A percentile compares a stretch with the other conserved stretches of the same genome.
These are phyloP conservation scores for Pholiota microspora DNA, from an alignment of 768 basidiomycete species.

Conservation along the genomic window DNA sequence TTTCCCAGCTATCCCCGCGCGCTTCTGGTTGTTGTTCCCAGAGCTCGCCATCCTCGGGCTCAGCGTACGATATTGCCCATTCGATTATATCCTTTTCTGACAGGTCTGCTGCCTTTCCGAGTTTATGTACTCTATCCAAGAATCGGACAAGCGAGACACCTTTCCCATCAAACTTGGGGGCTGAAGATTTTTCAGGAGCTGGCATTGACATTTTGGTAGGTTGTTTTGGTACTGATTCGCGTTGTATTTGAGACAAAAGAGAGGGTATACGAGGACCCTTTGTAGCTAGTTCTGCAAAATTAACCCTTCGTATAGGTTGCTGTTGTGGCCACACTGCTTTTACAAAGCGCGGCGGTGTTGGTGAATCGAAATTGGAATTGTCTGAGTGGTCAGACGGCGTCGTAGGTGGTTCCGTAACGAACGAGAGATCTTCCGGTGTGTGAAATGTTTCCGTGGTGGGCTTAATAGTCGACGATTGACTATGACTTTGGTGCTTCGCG, in stretches of 20 bases:
- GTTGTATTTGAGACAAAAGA: not conserved
- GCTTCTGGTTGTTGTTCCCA: not conserved
- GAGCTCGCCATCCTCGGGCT: not conserved
- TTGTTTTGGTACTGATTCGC: not conserved
- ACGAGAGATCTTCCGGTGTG: not conserved
- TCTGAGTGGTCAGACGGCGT: not conserved
- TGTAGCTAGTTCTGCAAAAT: not conserved
- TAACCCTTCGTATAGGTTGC: not conserved
- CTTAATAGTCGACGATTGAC: too few relatives aligned
- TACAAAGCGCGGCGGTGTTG: not conserved
- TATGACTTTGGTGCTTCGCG: too few relatives aligned
- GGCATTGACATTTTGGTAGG: not conserved
- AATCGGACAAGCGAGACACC: not conserved
- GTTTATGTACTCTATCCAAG: not conserved
- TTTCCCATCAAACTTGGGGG: constrained; percentile 8
- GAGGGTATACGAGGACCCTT: not conserved
- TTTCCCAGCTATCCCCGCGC: not conserved
- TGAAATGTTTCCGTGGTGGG: not conserved
- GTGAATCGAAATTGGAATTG: not conserved
- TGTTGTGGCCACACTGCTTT: not conserved
- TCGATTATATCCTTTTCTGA: not conserved
- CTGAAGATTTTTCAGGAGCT: constrained; percentile 1
- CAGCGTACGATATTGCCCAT: not conserved
- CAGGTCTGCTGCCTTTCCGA: not conserved
- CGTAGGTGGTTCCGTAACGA: not conserved